Conservation (phyloP, 1,139 yeast species). For the Scheffersomyces insectosa region DNA sequence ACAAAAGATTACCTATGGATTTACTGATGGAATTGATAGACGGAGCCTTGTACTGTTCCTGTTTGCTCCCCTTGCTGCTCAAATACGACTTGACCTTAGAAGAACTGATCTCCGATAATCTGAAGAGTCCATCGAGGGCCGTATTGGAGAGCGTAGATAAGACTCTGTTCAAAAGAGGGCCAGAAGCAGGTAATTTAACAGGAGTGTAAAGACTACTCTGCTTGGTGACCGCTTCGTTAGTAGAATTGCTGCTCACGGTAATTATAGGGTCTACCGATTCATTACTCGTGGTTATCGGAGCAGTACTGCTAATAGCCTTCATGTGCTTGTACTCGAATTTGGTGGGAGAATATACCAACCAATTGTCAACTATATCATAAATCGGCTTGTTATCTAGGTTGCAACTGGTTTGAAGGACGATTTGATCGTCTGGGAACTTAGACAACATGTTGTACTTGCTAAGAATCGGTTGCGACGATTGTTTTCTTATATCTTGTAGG, state of each 20-base stretch:
- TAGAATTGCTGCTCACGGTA: slow-evolving; percentile 4
- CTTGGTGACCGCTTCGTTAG: background rate
- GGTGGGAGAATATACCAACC: slow-evolving; percentile 52
- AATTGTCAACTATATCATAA: slow-evolving; percentile 52
- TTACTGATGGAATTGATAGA: slow-evolving; percentile 34
- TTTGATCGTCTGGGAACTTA: slow-evolving; percentile 18
- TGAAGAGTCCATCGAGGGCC: slow-evolving; percentile 55
- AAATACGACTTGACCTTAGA: slow-evolving; percentile 41
- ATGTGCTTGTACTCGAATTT: slow-evolving; percentile 35
- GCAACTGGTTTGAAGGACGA: slow-evolving; percentile 36
- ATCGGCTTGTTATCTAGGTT: slow-evolving; percentile 39
- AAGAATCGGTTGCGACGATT: slow-evolving; percentile 25
- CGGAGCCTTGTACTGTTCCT: slow-evolving; percentile 8
- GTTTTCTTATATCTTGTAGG: slow-evolving; percentile 23
- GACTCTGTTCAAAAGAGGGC: slow-evolving; percentile 47
- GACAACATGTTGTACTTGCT: slow-evolving; percentile 13
- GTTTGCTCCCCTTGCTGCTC: slow-evolving; percentile 15
- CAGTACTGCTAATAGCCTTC: slow-evolving; percentile 19
- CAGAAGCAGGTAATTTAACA: slow-evolving; percentile 46
- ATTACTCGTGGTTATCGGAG: background rate
- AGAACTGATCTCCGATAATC: slow-evolving; percentile 52
- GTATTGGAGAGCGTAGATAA: slow-evolving; percentile 50
- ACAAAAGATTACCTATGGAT: slow-evolving; percentile 28
- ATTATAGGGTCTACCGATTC: slow-evolving; percentile 11
- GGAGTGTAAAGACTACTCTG: slow-evolving; percentile 33